Percentiles rank a stretch among this genome's conserved stretches.
Evolutionary conservation across 768 basidiomycete species (phyloP).

Genomic region (Coprinopsis sp.): DNA sequence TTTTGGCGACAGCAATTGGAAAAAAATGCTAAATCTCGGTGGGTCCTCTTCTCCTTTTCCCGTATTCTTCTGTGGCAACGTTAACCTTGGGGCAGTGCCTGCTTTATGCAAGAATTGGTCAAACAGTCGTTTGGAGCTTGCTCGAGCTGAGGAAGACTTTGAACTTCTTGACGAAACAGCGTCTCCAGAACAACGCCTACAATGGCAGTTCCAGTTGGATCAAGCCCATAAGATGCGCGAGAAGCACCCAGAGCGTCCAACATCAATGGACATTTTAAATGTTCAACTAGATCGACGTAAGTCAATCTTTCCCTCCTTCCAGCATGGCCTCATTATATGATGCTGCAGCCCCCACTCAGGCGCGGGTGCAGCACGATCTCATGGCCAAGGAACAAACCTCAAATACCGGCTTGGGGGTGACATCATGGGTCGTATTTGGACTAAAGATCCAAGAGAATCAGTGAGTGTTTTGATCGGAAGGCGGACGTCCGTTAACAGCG

Average conservation of each 20-base stretch:
- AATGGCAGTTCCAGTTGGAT: neutral
- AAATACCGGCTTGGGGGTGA: neutral
- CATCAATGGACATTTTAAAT: constrained; percentile 1
- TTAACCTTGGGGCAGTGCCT: neutral
- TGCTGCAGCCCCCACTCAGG: neutral
- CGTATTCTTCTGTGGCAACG: too few species aligned
- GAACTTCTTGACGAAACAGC: neutral
- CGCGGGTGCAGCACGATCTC: neutral
- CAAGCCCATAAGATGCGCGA: neutral
- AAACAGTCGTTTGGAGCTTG: neutral
- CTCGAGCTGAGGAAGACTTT: neutral
- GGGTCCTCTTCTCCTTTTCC: neutral
- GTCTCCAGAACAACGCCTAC: neutral
- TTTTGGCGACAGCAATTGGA: constrained; percentile 31
- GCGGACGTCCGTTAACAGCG: neutral
- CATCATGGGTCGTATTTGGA: neutral
- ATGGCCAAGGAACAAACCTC: neutral
- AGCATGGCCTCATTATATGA: neutral
- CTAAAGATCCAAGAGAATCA: constrained; percentile 4
- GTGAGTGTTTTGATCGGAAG: constrained; percentile 2
- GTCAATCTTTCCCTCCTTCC: neutral
- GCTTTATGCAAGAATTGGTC: neutral
- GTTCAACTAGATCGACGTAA: neutral
- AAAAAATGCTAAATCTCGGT: constrained; percentile 17
- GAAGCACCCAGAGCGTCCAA: neutral